phyloP scores from a whole-genome alignment of 2,329 filamentous ascomycete species.

The Beauveria australis region DNA sequence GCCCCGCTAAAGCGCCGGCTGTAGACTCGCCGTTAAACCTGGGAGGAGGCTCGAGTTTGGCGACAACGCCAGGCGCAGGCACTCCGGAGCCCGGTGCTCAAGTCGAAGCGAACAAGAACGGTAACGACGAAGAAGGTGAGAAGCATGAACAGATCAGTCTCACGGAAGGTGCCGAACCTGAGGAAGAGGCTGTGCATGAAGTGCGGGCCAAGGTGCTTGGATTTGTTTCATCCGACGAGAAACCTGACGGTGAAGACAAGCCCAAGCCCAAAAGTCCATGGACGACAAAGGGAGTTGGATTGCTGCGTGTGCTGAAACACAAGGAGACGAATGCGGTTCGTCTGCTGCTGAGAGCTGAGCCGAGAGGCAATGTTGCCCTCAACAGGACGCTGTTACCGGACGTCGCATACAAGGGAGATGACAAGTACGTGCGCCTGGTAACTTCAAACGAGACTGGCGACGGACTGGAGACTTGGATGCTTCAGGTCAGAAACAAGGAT shows the following conservation, averaged over 20 bases:
- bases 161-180: conserved; percentile 59
- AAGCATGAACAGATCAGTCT: conserved; percentile 64
- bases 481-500: conserved; percentile 60
- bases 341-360: conserved; percentile 65
- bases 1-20: conserved; percentile 38
- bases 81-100: conserved; percentile 49
- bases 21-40: conserved; percentile 49
- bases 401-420: conserved; percentile 53
- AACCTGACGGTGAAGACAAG: conserved; percentile 35
- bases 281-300: conserved; percentile 63
- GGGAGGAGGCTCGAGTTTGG: conserved; percentile 52
- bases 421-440: conserved; percentile 53
- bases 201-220: conserved; percentile 63
- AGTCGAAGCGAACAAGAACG: conserved; percentile 32
- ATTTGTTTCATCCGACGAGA: conserved; percentile 41
- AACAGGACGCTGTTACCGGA: conserved; percentile 58
- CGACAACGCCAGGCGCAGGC: conserved; percentile 50
- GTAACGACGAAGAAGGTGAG: conserved; percentile 45
- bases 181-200: conserved; percentile 64
- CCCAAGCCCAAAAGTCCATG: conserved; percentile 50
- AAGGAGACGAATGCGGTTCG: conserved; percentile 59
- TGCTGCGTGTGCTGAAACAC: conserved; percentile 64
- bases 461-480: conserved; percentile 59
- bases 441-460: conserved; percentile 50
- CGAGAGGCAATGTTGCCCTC: conserved; percentile 63